Evolutionary conservation across 2,329 filamentous ascomycete species (phyloP).

Genomic region (Fusarium sp.): DNA sequence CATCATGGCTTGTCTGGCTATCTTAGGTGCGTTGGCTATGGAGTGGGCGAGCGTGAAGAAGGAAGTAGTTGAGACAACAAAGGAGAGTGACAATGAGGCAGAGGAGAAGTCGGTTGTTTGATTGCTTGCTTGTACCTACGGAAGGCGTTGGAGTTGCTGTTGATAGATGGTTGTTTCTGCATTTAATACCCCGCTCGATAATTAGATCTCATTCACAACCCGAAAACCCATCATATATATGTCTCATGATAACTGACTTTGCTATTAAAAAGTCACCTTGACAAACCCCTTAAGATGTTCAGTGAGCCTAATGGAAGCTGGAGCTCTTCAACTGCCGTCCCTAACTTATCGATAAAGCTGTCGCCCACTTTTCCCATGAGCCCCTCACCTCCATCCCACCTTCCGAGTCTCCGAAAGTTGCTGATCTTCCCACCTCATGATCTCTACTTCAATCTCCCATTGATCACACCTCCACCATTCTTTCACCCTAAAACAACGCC

Average conservation of each 20-base stretch:
- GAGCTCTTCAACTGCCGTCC: background rate
- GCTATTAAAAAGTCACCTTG: background rate
- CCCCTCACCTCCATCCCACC: constrained; percentile 25
- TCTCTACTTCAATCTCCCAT: constrained; percentile 19
- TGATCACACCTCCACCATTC: background rate
- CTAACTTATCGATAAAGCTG: constrained; percentile 32
- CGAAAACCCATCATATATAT: too few species aligned
- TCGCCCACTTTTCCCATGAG: constrained; percentile 33
- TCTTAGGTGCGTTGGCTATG: constrained; percentile 56
- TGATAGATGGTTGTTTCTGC: background rate
- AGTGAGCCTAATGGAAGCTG: background rate
- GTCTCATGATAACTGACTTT: background rate
- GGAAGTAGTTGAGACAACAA: background rate
- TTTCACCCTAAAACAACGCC: background rate
- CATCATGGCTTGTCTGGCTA: constrained; percentile 59
- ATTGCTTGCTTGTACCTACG: background rate
- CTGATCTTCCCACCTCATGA: constrained; percentile 35
- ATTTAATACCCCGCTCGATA: background rate
- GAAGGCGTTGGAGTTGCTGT: background rate
- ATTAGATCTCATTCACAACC: background rate
- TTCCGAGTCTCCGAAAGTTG: constrained; percentile 33
- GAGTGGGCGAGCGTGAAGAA: constrained; percentile 8
- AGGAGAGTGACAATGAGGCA: background rate
- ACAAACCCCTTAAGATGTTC: background rate
- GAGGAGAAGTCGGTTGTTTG: background rate